Evolutionary conservation across 306 rosid species (phyloP).

Genomic region (Astragalus glycyphyllos): DNA sequence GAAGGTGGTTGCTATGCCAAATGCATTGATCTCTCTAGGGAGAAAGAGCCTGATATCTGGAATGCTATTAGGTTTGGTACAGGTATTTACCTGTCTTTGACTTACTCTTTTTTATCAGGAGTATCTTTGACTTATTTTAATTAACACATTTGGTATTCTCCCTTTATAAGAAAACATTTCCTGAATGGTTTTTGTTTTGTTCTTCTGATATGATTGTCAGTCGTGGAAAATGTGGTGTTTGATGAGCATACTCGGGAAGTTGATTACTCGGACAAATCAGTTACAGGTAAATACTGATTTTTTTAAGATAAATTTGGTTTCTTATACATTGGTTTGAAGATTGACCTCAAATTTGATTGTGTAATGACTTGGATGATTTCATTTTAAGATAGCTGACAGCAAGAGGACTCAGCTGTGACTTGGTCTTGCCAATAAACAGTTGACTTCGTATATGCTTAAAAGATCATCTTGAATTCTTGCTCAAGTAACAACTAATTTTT

Average conservation of each 20-base stretch:
- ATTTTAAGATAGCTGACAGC: conserved; percentile 22
- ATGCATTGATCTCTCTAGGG: conserved; percentile 82
- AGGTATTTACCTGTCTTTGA: conserved; percentile 51
- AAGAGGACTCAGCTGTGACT: conserved; percentile 29
- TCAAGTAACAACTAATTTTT: conserved; percentile 19
- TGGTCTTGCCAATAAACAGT: conserved; percentile 28
- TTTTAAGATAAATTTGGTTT: conserved; percentile 15
- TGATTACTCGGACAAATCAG: conserved; percentile 82
- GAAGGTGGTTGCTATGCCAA: conserved; percentile 99
- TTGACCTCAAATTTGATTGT: conserved; percentile 28
- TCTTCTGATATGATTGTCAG: conserved; percentile 47
- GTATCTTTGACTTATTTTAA: no score
- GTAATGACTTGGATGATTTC: conserved; percentile 34
- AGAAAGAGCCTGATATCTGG: conserved; percentile 91
- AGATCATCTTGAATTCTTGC: conserved; percentile 5
- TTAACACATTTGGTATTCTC: background rate
- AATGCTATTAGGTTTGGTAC: conserved; percentile 92
- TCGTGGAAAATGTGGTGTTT: conserved; percentile 86
- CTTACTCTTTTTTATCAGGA: background rate
- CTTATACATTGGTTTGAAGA: conserved; percentile 2
- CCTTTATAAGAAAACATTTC: conserved; percentile 1
- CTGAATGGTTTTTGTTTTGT: background rate
- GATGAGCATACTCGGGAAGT: conserved; percentile 83
- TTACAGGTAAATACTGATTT: conserved; percentile 61
- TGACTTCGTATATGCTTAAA: conserved; percentile 29